Conservation (phyloP, 345 rosid species). For the Excoecaria cochinchinensis region DNA sequence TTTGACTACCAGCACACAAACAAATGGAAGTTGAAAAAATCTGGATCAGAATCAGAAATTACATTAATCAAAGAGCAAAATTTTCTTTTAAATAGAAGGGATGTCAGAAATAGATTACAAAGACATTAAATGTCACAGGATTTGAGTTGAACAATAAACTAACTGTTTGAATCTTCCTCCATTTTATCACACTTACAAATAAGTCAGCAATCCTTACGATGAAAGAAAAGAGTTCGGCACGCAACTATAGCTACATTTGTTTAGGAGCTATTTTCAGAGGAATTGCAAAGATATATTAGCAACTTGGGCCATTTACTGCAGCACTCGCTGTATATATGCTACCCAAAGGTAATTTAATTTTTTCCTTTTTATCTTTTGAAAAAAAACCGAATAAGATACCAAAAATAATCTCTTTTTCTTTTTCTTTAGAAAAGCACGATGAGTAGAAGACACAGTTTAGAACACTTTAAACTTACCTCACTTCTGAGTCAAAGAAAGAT, state of each 20-base stretch:
- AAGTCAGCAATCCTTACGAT: neutral
- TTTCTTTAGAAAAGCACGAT: neutral
- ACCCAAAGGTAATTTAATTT: neutral
- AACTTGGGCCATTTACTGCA: neutral
- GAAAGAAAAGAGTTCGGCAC: neutral
- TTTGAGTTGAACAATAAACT: neutral
- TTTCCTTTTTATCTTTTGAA: neutral
- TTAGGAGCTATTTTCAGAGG: neutral
- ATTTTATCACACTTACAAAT: neutral
- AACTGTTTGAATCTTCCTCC: neutral
- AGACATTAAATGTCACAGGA: neutral
- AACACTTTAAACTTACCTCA: neutral
- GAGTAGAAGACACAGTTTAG: neutral
- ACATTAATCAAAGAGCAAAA: neutral
- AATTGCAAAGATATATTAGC: neutral
- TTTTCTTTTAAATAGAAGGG: neutral
- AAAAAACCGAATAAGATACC: neutral
- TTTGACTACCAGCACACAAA: neutral
- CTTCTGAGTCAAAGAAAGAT: neutral
- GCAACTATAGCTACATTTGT: neutral
- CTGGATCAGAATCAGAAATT: neutral
- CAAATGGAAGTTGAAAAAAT: neutral
- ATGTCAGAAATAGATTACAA: neutral
- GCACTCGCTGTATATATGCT: neutral
- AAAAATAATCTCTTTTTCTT: neutral